Conservation (phyloP, 2,329 filamentous ascomycete species). For the Fusarium palustre region DNA sequence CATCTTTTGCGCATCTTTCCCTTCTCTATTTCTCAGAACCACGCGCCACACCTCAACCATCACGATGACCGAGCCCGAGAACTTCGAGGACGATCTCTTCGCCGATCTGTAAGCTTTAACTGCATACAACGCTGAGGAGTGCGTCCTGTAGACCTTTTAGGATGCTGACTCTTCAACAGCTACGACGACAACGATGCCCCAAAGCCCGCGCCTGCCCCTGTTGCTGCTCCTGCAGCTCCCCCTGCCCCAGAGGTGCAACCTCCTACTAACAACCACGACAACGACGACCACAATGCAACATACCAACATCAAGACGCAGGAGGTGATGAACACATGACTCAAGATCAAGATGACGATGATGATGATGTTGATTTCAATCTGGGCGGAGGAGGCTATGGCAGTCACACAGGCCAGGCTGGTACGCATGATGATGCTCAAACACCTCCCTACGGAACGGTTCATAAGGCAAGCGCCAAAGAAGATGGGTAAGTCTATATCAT, state of each 20-base stretch:
- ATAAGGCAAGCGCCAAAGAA: conserved; percentile 73
- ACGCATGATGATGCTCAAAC: conserved; percentile 50
- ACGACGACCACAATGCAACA: conserved; percentile 39
- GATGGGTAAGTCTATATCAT: conserved; percentile 56
- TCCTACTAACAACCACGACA: conserved; percentile 44
- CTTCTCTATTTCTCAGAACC: conserved; percentile 16
- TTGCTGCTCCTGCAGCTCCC: conserved; percentile 39
- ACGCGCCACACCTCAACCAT: conserved; percentile 22
- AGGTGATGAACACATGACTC: conserved; percentile 58
- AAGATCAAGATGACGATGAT: conserved; percentile 63
- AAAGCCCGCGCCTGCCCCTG: conserved; percentile 53
- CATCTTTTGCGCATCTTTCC: conserved; percentile 15
- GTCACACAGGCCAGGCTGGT: conserved; percentile 45
- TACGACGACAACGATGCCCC: conserved; percentile 73
- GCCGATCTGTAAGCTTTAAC: conserved; percentile 82
- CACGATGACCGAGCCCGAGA: conserved; percentile 81
- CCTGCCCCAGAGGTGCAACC: conserved; percentile 46
- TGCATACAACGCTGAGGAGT: not conserved
- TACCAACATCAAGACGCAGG: conserved; percentile 39
- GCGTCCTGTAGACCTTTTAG: not conserved
- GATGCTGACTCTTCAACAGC: conserved; percentile 53
- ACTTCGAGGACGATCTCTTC: conserved; percentile 93
- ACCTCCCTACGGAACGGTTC: conserved; percentile 53
- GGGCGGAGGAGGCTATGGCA: conserved; percentile 54
- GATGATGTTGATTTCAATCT: conserved; percentile 71